Conservation (phyloP, 805 yeast species). For the Wickerhamomyces xylosicus region DNA sequence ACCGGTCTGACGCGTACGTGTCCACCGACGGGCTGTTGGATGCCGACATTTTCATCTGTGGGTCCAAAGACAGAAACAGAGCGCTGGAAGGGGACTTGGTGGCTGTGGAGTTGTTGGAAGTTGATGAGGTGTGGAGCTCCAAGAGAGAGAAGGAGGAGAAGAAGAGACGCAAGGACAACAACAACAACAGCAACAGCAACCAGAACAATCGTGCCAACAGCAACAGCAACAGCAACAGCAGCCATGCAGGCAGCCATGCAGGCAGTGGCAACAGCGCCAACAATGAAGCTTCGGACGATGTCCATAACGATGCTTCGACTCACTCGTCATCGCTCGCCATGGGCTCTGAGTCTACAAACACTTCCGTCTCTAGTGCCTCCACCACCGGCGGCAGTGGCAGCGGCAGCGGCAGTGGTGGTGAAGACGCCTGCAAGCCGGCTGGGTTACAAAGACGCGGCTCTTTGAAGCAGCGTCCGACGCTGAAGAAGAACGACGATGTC, state of each 20-base stretch:
- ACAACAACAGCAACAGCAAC: constrained; percentile 2
- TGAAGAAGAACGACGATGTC: constrained; percentile 95
- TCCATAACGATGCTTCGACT: constrained; percentile 74
- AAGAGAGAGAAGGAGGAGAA: constrained; percentile 96
- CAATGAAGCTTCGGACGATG: constrained; percentile 59
- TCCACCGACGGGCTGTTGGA: constrained; percentile 92
- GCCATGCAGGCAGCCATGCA: constrained; percentile 22
- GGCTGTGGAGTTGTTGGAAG: constrained; percentile 88
- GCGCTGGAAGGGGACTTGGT: constrained; percentile 95
- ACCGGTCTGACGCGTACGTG: constrained; percentile 97
- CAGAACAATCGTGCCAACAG: background rate
- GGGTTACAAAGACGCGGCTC: constrained; percentile 75
- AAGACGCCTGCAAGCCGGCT: too few relatives aligned
- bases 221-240: background rate
- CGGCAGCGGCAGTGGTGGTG: too few relatives aligned
- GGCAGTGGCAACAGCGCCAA: constrained; percentile 31
- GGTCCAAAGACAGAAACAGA: constrained; percentile 95
- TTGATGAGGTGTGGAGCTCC: constrained; percentile 96
- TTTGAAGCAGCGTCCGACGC: constrained; percentile 88
- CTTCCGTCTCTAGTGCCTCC: constrained; percentile 1
- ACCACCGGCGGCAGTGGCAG: background rate
- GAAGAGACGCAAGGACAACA: constrained; percentile 73
- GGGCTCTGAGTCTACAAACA: constrained; percentile 5
- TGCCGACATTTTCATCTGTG: constrained; percentile 95
- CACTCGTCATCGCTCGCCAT: constrained; percentile 19